phyloP scores from a whole-genome alignment of 2,329 filamentous ascomycete genomes.

The Sphaerulina musiva region DNA sequence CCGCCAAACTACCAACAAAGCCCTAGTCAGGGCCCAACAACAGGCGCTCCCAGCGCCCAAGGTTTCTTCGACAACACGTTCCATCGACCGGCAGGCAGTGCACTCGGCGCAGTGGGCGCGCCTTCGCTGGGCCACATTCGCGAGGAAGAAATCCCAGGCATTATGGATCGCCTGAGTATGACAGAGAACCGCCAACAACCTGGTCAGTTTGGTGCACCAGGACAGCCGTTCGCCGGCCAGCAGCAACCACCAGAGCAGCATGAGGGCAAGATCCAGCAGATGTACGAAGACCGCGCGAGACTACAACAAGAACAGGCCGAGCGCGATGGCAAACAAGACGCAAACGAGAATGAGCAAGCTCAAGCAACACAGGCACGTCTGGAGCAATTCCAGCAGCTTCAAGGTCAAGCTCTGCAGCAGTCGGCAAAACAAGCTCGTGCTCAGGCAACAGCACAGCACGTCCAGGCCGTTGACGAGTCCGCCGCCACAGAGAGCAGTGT shows the following conservation, averaged over 20 bases:
- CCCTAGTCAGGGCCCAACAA: conserved; percentile 44
- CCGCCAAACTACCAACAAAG: conserved; percentile 58
- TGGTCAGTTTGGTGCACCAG: conserved; percentile 43
- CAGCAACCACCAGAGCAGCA: conserved; percentile 41
- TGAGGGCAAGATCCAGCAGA: conserved; percentile 52
- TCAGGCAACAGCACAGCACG: neutral
- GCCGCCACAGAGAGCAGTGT: conserved; percentile 21
- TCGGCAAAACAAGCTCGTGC: conserved; percentile 23
- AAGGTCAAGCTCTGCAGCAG: conserved; percentile 38
- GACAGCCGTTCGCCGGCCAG: conserved; percentile 41
- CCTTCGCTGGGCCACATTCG: conserved; percentile 45
- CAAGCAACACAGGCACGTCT: conserved; percentile 55
- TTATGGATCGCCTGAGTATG: conserved; percentile 61
- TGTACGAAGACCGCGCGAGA: conserved; percentile 55
- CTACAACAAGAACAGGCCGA: conserved; percentile 57
- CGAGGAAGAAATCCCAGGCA: conserved; percentile 63
- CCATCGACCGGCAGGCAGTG: conserved; percentile 35
- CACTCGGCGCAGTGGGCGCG: conserved; percentile 42
- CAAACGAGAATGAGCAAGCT: conserved; percentile 44
- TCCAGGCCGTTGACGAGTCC: conserved; percentile 10
- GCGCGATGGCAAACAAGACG: conserved; percentile 42
- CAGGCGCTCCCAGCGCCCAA: conserved; percentile 19
- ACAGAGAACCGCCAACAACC: conserved; percentile 42
- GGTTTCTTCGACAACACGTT: conserved; percentile 65
- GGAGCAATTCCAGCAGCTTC: conserved; percentile 74